Evolutionary conservation across 108 stramenopile genomes (phyloP), one percentile per base, ranked within the genome.

Genomic region (Fistulifera pelliculosa): DNA sequence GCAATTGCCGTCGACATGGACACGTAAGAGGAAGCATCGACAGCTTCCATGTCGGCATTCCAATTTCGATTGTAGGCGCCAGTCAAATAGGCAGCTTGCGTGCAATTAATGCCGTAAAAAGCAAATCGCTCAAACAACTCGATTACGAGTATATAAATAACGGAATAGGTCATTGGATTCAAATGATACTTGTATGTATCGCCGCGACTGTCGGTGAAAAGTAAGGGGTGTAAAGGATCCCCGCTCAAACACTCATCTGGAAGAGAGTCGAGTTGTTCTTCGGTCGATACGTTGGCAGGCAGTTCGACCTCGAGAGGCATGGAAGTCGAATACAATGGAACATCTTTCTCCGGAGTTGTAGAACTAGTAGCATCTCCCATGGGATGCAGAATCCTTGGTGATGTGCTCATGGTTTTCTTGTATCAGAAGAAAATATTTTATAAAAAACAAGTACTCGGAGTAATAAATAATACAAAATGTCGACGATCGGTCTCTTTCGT

Each of bases 101-200:
- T 92, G 60, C 82, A 92, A 54, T 83, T 79, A 24, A 92, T 73
- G 31, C 86, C 86, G 45, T 87, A 92, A 38, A 86, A 92, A 24
- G 71, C 57, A 58, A 92, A 86, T 56, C 90, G 73, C 48, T 92
- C 90, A 15, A 92, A 58, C 55, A 85, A 66, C 66, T 92, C 90
- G 16, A 92, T 73, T 1, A 88, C 18, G 42, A 92, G 58, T 42
- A 92, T 92, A 49, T 80, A 73, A 17, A 81, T 58, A 39, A 92
- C 90, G 16, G 74, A 71, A 47, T 69, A 76, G 0, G 31, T 65
- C 79, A 87, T 83, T 0, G 90, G 90, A 24, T 59, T 54, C 31
- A 87, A 64, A 19, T 58, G 58, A 44, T 92, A 86, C 8, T 60
- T 56, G 60, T 64, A 74, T 22, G 64, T 64, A 23, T 81, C 49